Evolutionary conservation across 495 filamentous ascomycete genomes (phyloP), one percentile per base, ranked within the genome.

Genomic region (Aspergillus avenaceus): DNA sequence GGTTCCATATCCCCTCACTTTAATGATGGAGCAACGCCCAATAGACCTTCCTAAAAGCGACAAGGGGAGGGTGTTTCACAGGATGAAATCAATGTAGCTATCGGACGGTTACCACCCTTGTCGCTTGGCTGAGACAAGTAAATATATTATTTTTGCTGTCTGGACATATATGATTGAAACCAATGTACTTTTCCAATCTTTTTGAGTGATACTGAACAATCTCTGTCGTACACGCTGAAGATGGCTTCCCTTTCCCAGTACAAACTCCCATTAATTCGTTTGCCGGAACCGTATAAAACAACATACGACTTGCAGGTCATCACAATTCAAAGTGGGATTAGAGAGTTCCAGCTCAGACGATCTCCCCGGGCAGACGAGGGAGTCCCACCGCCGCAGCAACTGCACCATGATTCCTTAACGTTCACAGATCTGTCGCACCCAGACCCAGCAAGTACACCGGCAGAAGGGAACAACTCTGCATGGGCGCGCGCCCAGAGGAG

Each of bases 401-500:
- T 65, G 14, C 52, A 68, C 45, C 46, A 60, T 49, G 57, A 56
- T 27, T 59, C 57, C 4, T 26, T 59, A 13, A 38, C 44, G 8
- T 60, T 58, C 46, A 62, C 59, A 16, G 56, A 62, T 26, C 49
- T 58, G 11, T 18, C 36, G 4, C 36, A 49, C 1, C 44, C 56
- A 18, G 53, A 60, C 41, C 19, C 37, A 12, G 46, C 47, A 4
- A 49, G 44, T 19, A 52, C 52, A 7, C 56, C 59, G 4, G 54
- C 56, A 12, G 45, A 54, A 5, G 46, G 54, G 4, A 65, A 73
- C 45, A 73, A 73, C 52, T 67, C 61, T n/a, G 52, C 62, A 2
- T 73, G 66, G 68, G 67, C 68, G 6, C 53, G 67, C 19, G 67
- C 67, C 12, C 66, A 60, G 40, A 38, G 69, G 45, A 63, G 58